phyloP scores from a whole-genome alignment of 139 green algal genomes.

The Chlorella vulgaris region DNA sequence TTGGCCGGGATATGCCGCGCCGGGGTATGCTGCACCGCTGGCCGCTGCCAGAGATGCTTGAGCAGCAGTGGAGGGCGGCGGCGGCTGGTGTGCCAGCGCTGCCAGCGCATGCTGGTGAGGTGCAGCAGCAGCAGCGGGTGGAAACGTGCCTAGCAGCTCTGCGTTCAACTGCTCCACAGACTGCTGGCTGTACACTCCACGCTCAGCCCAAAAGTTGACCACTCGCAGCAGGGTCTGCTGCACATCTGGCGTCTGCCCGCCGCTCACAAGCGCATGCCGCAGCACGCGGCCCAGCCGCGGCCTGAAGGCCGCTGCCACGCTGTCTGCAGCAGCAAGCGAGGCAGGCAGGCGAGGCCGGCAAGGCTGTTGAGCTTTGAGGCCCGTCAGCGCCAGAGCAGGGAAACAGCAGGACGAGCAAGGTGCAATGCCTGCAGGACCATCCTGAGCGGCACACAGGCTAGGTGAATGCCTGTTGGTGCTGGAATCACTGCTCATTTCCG shows the following conservation, averaged over 20 bases:
- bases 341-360: background rate
- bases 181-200: slow-evolving; percentile 13
- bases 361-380: background rate
- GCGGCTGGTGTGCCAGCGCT: no score
- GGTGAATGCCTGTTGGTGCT: no score
- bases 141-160: slow-evolving; percentile 24
- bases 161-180: background rate
- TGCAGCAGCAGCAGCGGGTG: no score
- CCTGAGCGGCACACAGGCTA: no score
- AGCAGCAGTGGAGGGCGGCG: no score
- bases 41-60: no score
- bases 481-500: no score
- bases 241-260: slow-evolving; percentile 21
- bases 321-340: background rate
- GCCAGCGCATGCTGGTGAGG: no score
- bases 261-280: slow-evolving; percentile 2
- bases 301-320: slow-evolving; percentile 34
- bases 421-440: no score
- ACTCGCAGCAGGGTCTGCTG: slow-evolving; percentile 30
- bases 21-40: no score
- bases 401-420: background rate
- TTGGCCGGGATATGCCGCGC: slow-evolving; percentile 1
- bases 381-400: no score
- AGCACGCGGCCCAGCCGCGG: slow-evolving; percentile 47
- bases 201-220: slow-evolving; percentile 43